Base-by-base conservation (phyloP, 208 protist species). In the Trypanosoma brucei region DNA sequence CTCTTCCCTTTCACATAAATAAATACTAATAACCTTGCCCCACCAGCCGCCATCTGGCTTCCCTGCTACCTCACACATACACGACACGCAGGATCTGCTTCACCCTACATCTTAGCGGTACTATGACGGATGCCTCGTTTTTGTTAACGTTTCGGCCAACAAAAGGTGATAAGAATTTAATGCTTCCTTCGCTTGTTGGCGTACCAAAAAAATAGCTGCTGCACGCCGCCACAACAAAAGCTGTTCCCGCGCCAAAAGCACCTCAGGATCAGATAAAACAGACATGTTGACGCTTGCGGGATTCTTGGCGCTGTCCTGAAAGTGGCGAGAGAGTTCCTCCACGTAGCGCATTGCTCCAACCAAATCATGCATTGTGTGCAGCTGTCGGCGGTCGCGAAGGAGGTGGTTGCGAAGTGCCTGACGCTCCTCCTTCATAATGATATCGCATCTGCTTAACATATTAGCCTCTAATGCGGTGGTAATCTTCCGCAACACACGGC, bases 331-430 rank as follows among this genome's bases (percentile, higher is more conserved):
- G 3, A 63, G 56, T 34, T 60, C 53, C 5, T 60, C 69, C 14
- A 61, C 75, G 56, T 87, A 75, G 0, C 62, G 46, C 33, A 94
- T 42, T 7, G 88, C 88, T 9, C 78, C 77, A 9, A 56, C 54
- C 8, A 94, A 64, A 64, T 94, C 88, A 22, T 79, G 75, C 53
- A 68, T 66, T 2, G 85, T 87, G 45, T 82, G 78, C 54, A 94
- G 78, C 76, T 86, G 76, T 8, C 75, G 71, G 55, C 71, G 52
- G 33, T 88, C 83, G 2, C 79, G 75, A 22, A 63, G 60, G 38
- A 91, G 51, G 34, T 84, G 72, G 30, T 68, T 36, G 14, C 80
- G 72, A 11, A 91, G 61, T 11, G 66, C 66, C 22, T 67, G 65
- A 4, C 73, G 70, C 59, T 81, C 76, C 69, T 78, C 65, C 44